Evolutionary conservation across 2,329 filamentous ascomycete genomes (phyloP).

Genomic region (Alternaria consortialis): DNA sequence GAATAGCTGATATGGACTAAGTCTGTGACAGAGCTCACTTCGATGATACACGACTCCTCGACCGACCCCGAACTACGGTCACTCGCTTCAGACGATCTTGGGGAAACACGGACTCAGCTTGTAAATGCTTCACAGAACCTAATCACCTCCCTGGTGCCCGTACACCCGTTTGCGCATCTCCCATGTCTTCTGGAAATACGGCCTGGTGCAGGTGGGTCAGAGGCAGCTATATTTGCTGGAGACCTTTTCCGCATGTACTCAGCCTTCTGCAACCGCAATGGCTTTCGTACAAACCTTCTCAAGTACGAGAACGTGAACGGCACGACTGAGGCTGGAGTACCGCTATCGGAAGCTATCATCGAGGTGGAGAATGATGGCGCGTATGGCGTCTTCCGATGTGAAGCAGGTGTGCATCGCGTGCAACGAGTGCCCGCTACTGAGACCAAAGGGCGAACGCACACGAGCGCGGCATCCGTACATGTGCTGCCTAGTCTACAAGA

Average conservation of each 20-base stretch:
- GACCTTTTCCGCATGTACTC: slow-evolving; percentile 92
- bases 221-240: slow-evolving; percentile 89
- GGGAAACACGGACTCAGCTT: slow-evolving; percentile 69
- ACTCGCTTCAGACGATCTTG: slow-evolving; percentile 74
- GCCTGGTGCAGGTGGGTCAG: slow-evolving; percentile 89
- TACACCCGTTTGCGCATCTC: slow-evolving; percentile 87
- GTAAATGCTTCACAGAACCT: slow-evolving; percentile 71
- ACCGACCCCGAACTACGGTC: slow-evolving; percentile 68
- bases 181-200: slow-evolving; percentile 92
- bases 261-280: slow-evolving; percentile 74
- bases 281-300: slow-evolving; percentile 72
- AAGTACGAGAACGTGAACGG: slow-evolving; percentile 83
- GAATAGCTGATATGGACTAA: slow-evolving; percentile 43
- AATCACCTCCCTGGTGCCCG: slow-evolving; percentile 80
- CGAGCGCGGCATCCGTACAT: slow-evolving; percentile 89
- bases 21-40: slow-evolving; percentile 73
- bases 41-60: slow-evolving; percentile 74
- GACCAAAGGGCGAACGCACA: slow-evolving; percentile 89
- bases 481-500: slow-evolving; percentile 85
- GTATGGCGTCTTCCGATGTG: slow-evolving; percentile 82
- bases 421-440: slow-evolving; percentile 94
- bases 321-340: slow-evolving; percentile 66
- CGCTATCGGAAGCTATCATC: slow-evolving; percentile 86
- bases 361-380: slow-evolving; percentile 80
- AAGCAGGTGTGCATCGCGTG: slow-evolving; percentile 94